phyloP scores from a whole-genome alignment of 805 yeast genomes.

The Nakazawaea wyomingensis region DNA sequence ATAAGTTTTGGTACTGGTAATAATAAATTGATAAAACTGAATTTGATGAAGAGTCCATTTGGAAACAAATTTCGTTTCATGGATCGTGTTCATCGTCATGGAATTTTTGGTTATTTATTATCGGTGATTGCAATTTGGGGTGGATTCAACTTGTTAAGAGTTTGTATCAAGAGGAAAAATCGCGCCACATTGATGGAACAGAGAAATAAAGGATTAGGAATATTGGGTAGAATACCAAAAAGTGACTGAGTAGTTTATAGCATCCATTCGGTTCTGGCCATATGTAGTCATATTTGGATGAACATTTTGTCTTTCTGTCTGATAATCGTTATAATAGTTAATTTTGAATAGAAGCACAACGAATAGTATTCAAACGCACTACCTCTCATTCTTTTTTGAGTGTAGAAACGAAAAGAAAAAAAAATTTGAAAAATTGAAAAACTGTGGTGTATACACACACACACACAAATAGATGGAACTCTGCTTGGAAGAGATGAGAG shows the following conservation, averaged over 20 bases:
- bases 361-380: too few relatives aligned
- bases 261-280: too few relatives aligned
- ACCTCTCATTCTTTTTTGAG: too few relatives aligned
- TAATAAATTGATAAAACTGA: conserved; percentile 16
- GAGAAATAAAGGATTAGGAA: conserved; percentile 9
- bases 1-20: conserved; percentile 28
- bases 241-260: background rate
- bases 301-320: too few relatives aligned
- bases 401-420: too few relatives aligned
- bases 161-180: background rate
- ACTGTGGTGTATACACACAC: too few relatives aligned
- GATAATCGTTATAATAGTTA: too few relatives aligned
- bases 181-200: background rate
- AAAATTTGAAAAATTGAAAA: too few relatives aligned
- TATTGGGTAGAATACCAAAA: conserved; percentile 10
- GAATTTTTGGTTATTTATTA: conserved; percentile 37
- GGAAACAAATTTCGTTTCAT: conserved; percentile 31
- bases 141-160: background rate
- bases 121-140: conserved; percentile 12
- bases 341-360: too few relatives aligned
- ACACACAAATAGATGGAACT: too few relatives aligned
- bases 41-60: conserved; percentile 41
- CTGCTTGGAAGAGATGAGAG: too few relatives aligned
- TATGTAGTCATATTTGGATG: too few relatives aligned
- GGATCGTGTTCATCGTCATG: conserved; percentile 40